These are phyloP conservation scores for Platanthera zijinensis DNA, from an alignment of 106 monocot species.

Conservation along the genomic window DNA sequence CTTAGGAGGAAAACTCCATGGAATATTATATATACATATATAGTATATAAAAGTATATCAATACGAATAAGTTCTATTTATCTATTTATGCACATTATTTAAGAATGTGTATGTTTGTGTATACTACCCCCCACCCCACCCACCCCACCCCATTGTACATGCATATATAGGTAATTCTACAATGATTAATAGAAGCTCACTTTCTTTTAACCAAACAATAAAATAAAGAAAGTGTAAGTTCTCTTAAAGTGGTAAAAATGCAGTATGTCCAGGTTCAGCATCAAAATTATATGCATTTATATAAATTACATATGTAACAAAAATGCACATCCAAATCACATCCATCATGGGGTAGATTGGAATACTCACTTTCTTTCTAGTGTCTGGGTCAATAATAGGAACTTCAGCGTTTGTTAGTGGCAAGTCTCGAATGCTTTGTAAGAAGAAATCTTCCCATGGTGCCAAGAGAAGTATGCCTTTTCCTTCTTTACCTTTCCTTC, in stretches of 20 bases:
- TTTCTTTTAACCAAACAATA: not conserved
- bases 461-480: constrained; percentile 60
- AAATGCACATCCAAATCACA: not conserved
- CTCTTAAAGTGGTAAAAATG: not conserved
- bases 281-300: not conserved
- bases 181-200: not conserved
- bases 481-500: constrained; percentile 73
- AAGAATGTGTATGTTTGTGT: too few species aligned
- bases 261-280: not conserved
- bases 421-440: constrained; percentile 52
- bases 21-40: too few species aligned
- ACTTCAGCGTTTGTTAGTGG: constrained; percentile 41
- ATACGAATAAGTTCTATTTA: too few species aligned
- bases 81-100: too few species aligned
- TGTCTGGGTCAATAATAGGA: constrained; percentile 44
- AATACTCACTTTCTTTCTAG: constrained; percentile 38
- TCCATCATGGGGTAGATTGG: not conserved
- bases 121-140: not conserved
- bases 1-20: too few species aligned
- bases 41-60: too few species aligned
- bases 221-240: not conserved
- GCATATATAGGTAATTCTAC: not conserved
- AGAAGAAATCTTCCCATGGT: constrained; percentile 79
- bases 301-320: not conserved
- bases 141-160: not conserved